Percentiles rank a stretch among this genome's conserved stretches.
These are phyloP conservation scores for Paracamarosporium sp. DNA, from an alignment of 2,329 filamentous ascomycete genomes.

Conservation along the genomic window DNA sequence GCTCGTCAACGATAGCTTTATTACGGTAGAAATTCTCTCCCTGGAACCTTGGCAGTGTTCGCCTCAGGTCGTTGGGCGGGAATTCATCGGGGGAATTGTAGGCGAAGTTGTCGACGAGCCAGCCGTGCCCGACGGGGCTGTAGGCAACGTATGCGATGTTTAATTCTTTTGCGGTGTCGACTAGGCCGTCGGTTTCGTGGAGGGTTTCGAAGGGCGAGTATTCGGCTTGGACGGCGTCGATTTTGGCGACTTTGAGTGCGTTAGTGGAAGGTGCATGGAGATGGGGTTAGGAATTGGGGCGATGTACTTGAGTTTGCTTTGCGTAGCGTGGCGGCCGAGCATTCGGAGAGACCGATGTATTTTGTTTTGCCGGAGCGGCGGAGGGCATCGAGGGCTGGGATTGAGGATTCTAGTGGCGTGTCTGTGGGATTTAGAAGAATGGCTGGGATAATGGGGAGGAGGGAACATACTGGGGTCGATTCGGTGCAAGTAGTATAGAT, in stretches of 20 bases:
- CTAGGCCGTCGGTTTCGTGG: constrained; percentile 48
- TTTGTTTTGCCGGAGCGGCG: constrained; percentile 55
- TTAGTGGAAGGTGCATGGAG: background rate
- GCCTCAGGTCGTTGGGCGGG: constrained; percentile 38
- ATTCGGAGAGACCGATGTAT: constrained; percentile 55
- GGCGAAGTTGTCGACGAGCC: constrained; percentile 28
- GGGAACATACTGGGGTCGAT: constrained; percentile 43
- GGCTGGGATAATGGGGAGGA: too few relatives aligned
- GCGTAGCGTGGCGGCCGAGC: constrained; percentile 52
- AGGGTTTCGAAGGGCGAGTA: constrained; percentile 56
- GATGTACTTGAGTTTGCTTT: constrained; percentile 51
- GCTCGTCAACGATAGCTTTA: constrained; percentile 31
- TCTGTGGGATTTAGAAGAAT: too few relatives aligned
- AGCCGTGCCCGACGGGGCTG: constrained; percentile 41
- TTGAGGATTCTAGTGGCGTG: constrained; percentile 50
- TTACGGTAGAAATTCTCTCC: constrained; percentile 45
- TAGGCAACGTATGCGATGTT: constrained; percentile 44
- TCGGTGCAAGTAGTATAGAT: constrained; percentile 52
- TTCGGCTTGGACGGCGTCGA: constrained; percentile 58
- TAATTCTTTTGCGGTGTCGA: constrained; percentile 48
- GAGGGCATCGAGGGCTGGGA: constrained; percentile 52
- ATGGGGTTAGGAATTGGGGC: background rate
- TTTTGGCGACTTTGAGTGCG: constrained; percentile 45
- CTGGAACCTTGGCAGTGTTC: constrained; percentile 49
- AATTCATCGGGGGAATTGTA: constrained; percentile 53